Base-by-base conservation (phyloP, 2,329 filamentous ascomycete genomes). In the Fusarium chlamydosporum region DNA sequence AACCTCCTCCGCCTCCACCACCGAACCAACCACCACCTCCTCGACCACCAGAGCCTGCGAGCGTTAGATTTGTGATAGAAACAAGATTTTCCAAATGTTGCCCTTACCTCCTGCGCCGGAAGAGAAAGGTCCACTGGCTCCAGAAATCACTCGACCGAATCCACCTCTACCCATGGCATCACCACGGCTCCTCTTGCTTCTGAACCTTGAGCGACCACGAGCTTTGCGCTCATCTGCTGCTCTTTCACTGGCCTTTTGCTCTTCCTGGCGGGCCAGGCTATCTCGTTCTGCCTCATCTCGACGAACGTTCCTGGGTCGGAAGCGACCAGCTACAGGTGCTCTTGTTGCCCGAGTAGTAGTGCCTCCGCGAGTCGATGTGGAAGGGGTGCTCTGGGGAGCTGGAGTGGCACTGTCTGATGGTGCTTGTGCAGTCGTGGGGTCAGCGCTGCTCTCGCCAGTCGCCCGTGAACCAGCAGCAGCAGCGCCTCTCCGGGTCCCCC, bases 241-340 rank as follows among this genome's bases (percentile, higher is more conserved):
- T 47, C 79, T 77, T 48, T 81, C 79, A 34, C 67, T 78, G 3
- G 81, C 79, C 65, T 83, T 83, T 59, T 81, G 77, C 55, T 81
- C 78, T 62, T 83, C 81, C 55, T 81, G 78, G 13, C 80, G 77
- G 45, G 84, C 84, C 11, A 86, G 75, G 51, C 70, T 80, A 54
- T 84, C 82, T 72, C 84, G 78, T 52, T 85, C 83, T 8, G 81
- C 80, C 56, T 85, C 83, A 75, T 85, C 83, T 80, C 84, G 78
- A 54, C 84, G 80, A 47, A 85, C 73, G 61, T 82, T 83, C 67
- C 81, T 85, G 31, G 84, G 84, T 52, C 80, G 80, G 53, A 85
- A 85, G 37, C 84, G 79, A 38, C 78, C 79, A 11, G 74, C 62
- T 20, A 75, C 74, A n/a, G 78, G 73, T 18, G 78, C 79, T 29